A percentile compares a stretch with the other conserved stretches of the same genome.
These are phyloP conservation scores for Hanseniaspora mollemarum DNA, from an alignment of 805 yeast species.

Conservation along the genomic window DNA sequence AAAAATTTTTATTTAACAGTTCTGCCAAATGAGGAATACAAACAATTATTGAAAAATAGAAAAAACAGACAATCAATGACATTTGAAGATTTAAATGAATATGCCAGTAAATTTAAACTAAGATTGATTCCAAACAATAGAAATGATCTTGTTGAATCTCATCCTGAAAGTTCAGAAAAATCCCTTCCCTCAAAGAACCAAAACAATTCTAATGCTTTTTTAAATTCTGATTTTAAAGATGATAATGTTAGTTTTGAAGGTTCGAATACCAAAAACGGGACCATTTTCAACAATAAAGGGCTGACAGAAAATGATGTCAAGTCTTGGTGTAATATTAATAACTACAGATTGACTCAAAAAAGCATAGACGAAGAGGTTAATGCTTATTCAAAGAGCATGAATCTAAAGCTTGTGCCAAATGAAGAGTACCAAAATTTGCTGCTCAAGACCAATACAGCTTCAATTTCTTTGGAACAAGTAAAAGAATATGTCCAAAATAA, in stretches of 20 bases:
- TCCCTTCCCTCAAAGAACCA: background rate
- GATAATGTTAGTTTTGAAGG: slow-evolving; percentile 5
- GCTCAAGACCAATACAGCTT: background rate
- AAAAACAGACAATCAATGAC: slow-evolving; percentile 21
- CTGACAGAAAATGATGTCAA: background rate
- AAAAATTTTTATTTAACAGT: slow-evolving; percentile 36
- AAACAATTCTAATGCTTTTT: slow-evolving; percentile 1
- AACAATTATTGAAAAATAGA: slow-evolving; percentile 27
- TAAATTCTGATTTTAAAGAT: background rate
- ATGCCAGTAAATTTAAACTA: slow-evolving; percentile 31
- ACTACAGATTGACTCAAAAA: background rate
- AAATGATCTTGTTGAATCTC: background rate
- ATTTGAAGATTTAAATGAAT: slow-evolving; percentile 27
- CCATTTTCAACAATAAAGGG: no score
- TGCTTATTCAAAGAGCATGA: background rate
- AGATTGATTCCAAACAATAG: slow-evolving; percentile 26
- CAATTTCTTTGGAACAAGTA: slow-evolving; percentile 12
- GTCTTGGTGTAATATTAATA: slow-evolving; percentile 1
- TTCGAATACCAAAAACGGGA: background rate
- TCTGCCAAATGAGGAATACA: slow-evolving; percentile 37
- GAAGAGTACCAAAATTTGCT: background rate
- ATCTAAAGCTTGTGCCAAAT: background rate
- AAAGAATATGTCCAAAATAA: slow-evolving; percentile 13
- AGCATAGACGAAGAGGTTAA: background rate
- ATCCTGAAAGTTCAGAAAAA: background rate